Base-by-base conservation (phyloP, 2,329 filamentous ascomycete species). In the Ophiognomonia clavigignenti-juglandacearum region DNA sequence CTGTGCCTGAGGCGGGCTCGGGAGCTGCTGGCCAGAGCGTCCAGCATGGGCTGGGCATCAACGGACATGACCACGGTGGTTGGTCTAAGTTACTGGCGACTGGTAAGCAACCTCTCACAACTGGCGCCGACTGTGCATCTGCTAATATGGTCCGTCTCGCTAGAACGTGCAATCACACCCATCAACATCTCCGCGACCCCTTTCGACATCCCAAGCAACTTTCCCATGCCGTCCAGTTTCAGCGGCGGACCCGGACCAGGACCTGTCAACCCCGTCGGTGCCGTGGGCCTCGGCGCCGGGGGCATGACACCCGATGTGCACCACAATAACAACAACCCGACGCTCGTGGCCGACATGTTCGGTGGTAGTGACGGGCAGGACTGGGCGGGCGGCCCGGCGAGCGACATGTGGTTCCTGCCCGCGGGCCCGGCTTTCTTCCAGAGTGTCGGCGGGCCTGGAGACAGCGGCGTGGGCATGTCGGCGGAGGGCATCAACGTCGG, bases 331-430 rank as follows among this genome's bases (percentile, higher is more conserved):
- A 57, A 56, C 39, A 44, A 35, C n/a, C 26, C 48, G 5, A 62
- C 67, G 32, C 34, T 44, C 3, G 39, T 39, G 20, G 20, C 42
- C 13, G 67, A 65, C 45, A 62, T 76, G 11, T 77, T 78, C 43
- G 59, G 61, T 20, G 59, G 61, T 18, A 10, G 41, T 18, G 69
- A 77, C 43, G 59, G 57, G 7, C 57, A 59, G 2, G 77, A 80
- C 43, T 82, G 78, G 78, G 39, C 46, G 6, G 68, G 68, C 47
- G 73, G 70, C 48, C 67, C 74, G 4, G 70, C 73, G 50, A 75
- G 73, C 56, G 79, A 83, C 57, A 80, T 85, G 76, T 85, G 81
- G 81, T 85, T 84, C 57, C 68, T 85, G 1, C 80, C 81, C 0
- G 71, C 81, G 0, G 81, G 81, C 0, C 71, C 80, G 2, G 80